These are phyloP conservation scores for Quercus aquifolioides DNA, from an alignment of 306 rosid genomes.

Conservation along the genomic window DNA sequence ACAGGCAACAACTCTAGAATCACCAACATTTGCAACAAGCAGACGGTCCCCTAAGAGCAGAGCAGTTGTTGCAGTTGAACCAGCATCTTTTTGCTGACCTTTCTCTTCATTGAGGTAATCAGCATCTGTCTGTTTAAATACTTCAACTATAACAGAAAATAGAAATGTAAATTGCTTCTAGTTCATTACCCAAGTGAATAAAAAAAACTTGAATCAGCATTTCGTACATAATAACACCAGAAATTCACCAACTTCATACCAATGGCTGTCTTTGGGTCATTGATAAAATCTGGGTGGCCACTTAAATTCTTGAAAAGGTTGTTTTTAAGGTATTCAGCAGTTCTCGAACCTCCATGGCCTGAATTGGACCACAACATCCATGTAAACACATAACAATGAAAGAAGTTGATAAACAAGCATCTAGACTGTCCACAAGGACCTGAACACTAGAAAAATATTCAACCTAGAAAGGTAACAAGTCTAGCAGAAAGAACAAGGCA, in stretches of 20 bases:
- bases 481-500: slow-evolving; percentile 5
- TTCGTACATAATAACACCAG: not conserved
- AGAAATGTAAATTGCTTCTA: slow-evolving; percentile 15
- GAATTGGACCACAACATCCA: slow-evolving; percentile 10
- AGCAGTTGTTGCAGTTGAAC: slow-evolving; percentile 92
- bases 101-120: slow-evolving; percentile 79
- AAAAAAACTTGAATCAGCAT: slow-evolving; percentile 14
- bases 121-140: slow-evolving; percentile 73
- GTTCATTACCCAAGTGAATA: slow-evolving; percentile 19
- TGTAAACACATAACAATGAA: slow-evolving; percentile 3
- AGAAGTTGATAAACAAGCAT: slow-evolving; percentile 7
- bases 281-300: slow-evolving; percentile 72
- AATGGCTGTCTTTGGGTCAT: slow-evolving; percentile 75
- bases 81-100: slow-evolving; percentile 78
- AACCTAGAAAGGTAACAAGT: not conserved
- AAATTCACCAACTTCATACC: slow-evolving; percentile 40
- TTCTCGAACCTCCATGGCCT: slow-evolving; percentile 91
- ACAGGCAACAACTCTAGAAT: slow-evolving; percentile 84
- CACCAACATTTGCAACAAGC: slow-evolving; percentile 92
- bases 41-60: slow-evolving; percentile 72
- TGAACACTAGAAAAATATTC: not conserved
- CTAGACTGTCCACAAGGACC: not conserved
- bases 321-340: slow-evolving; percentile 80
- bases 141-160: slow-evolving; percentile 56
- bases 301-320: slow-evolving; percentile 76